Percentiles rank a stretch among this genome's conserved stretches.
These are phyloP conservation scores for Physaria fendleri DNA, from an alignment of 345 rosid species.

Conservation along the genomic window DNA sequence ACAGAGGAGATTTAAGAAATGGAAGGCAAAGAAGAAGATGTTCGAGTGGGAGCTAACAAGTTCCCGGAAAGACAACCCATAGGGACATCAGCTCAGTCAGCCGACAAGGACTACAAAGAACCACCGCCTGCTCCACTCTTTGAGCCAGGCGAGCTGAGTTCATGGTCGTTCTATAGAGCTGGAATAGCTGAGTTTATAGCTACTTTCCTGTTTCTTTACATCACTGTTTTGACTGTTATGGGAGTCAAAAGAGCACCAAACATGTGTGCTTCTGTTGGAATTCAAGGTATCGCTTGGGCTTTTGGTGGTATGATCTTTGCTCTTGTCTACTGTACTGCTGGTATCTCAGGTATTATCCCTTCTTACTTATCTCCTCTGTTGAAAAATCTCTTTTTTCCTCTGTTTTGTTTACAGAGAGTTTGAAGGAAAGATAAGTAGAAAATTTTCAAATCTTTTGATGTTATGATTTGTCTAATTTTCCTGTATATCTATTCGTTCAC, in stretches of 20 bases:
- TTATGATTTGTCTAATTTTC: background rate
- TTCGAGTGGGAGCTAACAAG: constrained; percentile 30
- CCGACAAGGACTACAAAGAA: constrained; percentile 31
- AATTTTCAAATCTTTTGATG: background rate
- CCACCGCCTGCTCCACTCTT: constrained; percentile 40
- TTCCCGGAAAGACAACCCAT: constrained; percentile 31
- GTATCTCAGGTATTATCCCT: constrained; percentile 20
- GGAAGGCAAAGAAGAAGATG: constrained; percentile 35
- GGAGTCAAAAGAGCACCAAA: constrained; percentile 30
- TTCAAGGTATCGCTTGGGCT: constrained; percentile 44
- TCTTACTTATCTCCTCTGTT: no score
- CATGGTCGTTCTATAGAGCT: constrained; percentile 40
- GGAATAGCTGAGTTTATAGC: constrained; percentile 40
- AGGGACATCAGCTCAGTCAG: constrained; percentile 31
- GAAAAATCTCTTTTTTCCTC: no score
- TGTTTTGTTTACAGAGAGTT: background rate
- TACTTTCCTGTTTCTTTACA: constrained; percentile 37
- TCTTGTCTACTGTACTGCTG: constrained; percentile 43
- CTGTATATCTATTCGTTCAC: background rate
- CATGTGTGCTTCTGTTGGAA: constrained; percentile 39
- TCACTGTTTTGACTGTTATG: constrained; percentile 36
- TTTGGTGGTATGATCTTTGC: constrained; percentile 48
- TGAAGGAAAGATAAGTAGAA: background rate
- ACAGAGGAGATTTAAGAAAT: no score
- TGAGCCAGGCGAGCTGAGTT: constrained; percentile 34